Base-by-base conservation (phyloP, 768 basidiomycete genomes). In the Naganishia vaughanmartiniae region DNA sequence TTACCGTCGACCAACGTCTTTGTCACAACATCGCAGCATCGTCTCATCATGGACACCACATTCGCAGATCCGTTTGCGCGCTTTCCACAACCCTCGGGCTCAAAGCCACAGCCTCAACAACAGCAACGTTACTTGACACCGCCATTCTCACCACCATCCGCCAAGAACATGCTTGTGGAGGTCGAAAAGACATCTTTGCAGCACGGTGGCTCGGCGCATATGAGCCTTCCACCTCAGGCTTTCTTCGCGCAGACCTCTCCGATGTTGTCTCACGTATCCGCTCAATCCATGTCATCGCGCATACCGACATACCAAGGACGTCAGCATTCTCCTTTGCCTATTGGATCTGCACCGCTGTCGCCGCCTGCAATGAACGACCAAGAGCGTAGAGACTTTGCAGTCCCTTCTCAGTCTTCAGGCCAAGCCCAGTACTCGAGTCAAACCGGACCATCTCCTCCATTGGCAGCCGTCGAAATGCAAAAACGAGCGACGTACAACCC, bases 401-500 rank as follows among this genome's bases (percentile, higher is more conserved):
- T n/a, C 34, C 31, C 46, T 5, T 26, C 48, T 15, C 24, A 24
- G 21, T 24, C 21, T 15, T 26, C 30, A 51, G n/a, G 15, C 4
- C 45, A 46, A 46, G 7, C n/a, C 11, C 26, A 19, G 33, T 34
- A 51, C 31, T 24, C 48, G 14, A 53, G 48, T 45, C 9, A 24
- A 34, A 21, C 46, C 6, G 48, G 48, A 21, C 53, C 53, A 42
- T 48, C 65, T 39, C 24, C 48, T 12, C 30, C 65, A 11, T n/a
- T n/a, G 28, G 48, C 31, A 21, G 65, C n/a, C 36, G 36, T 45
- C 28, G 46, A 46, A 11, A 65, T 36, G 26, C 2, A 66, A 60
- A 70, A 70, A 30, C 45, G 69, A 39, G 69, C 69, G 7, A 70
- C 69, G 2, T 70, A 70, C 51, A 66, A 66, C 48, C 48, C 65